Evolutionary conservation across 129 eudicot species (phyloP).

Genomic region (Daucus carota): DH1_v3.0 NC_030387.2:5068501-5069000

Average conservation of each 20-base stretch:
- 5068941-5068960: too few relatives aligned
- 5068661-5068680: background rate
- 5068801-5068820: background rate
- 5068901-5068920: background rate
- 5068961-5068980: too few relatives aligned
- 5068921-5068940: too few relatives aligned
- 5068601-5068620: too few relatives aligned
- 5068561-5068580: background rate
- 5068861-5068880: background rate
- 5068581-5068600: background rate
- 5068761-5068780: background rate
- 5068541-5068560: background rate
- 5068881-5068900: background rate
- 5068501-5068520: background rate
- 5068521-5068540: background rate
- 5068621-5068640: too few relatives aligned
- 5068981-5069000: too few relatives aligned
- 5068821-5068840: too few relatives aligned
- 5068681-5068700: background rate
- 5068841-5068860: background rate
- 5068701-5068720: background rate
- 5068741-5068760: background rate
- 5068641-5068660: background rate
- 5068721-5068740: background rate
- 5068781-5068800: background rate